Base-by-base conservation (phyloP, 306 rosid genomes). In the Alnus rubra region DNA sequence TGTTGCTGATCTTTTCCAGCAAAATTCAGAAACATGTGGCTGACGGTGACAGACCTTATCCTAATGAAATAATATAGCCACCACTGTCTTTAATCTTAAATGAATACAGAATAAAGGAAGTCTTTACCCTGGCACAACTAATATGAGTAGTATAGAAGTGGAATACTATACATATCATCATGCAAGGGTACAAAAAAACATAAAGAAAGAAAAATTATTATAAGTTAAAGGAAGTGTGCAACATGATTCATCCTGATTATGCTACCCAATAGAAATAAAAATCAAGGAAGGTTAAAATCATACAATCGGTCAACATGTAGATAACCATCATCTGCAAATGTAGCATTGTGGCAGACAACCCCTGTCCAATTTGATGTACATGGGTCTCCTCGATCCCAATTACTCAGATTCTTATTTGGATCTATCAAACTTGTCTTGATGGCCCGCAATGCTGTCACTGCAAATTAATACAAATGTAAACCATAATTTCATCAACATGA, bases 251-350 rank as follows among this genome's bases (percentile, higher is more conserved):
- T 64, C 65, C 63, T 59, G 47, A 65, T 58, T 5, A 73, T 51
- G 45, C 31, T 77, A 9, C 80, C 74, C 80, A 64, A 62, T 56
- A 78, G 11, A 72, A 69, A 81, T 51, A 59, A 79, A 39, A n/a
- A 67, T 14, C 53, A 59, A 8, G 71, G 78, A 74, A 68, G 80
- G 73, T 10, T 35, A 62, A 82, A 76, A 60, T 13, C 90, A 63
- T 93, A 96, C 99, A 96, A 72, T 89, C 87, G 86, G 77, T 51
- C n/a, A 86, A 96, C 94, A 74, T 96, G 99, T 30, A 84, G 91
- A 89, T 82, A 80, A 80, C 89, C 92, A 86, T 91, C 97, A 2
- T 30, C 69, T 19, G 28, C 0, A 23, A 73, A 47, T 77, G 93
- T 48, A 13, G 3, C 48, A 68, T 88, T 88, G 91, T 33, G 79